Conservation (phyloP, 2,329 filamentous ascomycete genomes). For the Didymella glomerata region DNA sequence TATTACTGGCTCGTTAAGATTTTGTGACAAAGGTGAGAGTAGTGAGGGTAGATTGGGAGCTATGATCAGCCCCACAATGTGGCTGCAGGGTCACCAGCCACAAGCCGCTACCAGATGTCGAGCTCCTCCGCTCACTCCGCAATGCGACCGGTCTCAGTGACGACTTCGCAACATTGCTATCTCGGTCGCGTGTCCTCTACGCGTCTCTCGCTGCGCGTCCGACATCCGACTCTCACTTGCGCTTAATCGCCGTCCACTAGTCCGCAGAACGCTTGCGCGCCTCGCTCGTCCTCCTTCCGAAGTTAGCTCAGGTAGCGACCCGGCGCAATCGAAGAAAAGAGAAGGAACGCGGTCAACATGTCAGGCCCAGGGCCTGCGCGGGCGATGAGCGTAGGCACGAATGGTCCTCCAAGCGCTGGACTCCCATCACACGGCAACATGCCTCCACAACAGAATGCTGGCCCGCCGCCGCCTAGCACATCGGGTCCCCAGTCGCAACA, state of each 20-base stretch:
- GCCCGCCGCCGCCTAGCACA: conserved; percentile 58
- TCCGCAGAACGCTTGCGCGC: conserved; percentile 29
- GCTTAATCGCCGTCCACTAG: background rate
- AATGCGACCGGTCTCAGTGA: conserved; percentile 22
- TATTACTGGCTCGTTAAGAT: background rate
- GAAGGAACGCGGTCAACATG: conserved; percentile 40
- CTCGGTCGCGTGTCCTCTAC: conserved; percentile 17
- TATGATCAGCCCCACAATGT: conserved; percentile 11
- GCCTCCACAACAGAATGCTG: conserved; percentile 58
- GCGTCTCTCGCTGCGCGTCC: conserved; percentile 11
- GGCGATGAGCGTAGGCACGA: conserved; percentile 54
- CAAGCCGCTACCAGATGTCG: conserved; percentile 29
- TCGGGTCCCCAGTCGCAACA: conserved; percentile 75
- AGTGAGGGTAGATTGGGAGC: conserved; percentile 1
- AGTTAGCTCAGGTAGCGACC: conserved; percentile 31
- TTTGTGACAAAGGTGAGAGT: background rate
- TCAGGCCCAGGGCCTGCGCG: conserved; percentile 49
- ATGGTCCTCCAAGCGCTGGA: conserved; percentile 52
- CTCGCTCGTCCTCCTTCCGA: conserved; percentile 24
- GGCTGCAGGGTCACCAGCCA: conserved; percentile 21
- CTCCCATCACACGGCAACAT: conserved; percentile 54
- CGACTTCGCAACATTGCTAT: conserved; percentile 11
- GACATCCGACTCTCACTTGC: background rate
- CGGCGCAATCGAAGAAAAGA: conserved; percentile 25
- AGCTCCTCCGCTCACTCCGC: conserved; percentile 35